Percentiles rank a stretch among this genome's conserved stretches.
These are phyloP conservation scores for Gardenia jasminoides DNA, from an alignment of 257 asterid species.

Conservation along the genomic window DNA sequence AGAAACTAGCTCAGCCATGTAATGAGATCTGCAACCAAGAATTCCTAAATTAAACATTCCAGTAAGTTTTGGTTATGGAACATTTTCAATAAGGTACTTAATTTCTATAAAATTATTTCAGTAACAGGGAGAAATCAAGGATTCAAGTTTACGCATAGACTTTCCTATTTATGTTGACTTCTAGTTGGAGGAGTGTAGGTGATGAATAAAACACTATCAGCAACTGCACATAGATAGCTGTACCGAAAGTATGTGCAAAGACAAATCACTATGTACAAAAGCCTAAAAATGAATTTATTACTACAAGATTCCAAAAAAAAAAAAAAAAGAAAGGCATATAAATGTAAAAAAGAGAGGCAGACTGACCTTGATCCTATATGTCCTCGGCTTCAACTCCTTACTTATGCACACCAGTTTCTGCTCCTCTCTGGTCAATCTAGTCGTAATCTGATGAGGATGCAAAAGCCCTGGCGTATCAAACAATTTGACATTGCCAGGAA, in stretches of 20 bases:
- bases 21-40: neutral
- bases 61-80: neutral
- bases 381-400: constrained; percentile 85
- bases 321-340: too few species aligned
- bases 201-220: neutral
- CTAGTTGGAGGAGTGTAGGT: neutral
- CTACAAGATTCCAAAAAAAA: too few species aligned
- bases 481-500: constrained; percentile 79
- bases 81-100: neutral
- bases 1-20: neutral
- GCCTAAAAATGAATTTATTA: neutral
- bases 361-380: constrained; percentile 84
- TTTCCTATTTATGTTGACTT: neutral
- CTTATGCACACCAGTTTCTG: constrained; percentile 59
- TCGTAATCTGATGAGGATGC: constrained; percentile 84
- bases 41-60: neutral
- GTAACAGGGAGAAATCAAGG: neutral
- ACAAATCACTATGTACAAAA: neutral
- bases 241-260: neutral
- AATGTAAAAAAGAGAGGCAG: neutral
- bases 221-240: neutral
- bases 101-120: neutral
- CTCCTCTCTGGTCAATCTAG: constrained; percentile 73
- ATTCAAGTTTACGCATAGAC: neutral
- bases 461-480: constrained; percentile 91